Conservation (phyloP, 805 yeast genomes). For the Saccharomycopsis sp. region DNA sequence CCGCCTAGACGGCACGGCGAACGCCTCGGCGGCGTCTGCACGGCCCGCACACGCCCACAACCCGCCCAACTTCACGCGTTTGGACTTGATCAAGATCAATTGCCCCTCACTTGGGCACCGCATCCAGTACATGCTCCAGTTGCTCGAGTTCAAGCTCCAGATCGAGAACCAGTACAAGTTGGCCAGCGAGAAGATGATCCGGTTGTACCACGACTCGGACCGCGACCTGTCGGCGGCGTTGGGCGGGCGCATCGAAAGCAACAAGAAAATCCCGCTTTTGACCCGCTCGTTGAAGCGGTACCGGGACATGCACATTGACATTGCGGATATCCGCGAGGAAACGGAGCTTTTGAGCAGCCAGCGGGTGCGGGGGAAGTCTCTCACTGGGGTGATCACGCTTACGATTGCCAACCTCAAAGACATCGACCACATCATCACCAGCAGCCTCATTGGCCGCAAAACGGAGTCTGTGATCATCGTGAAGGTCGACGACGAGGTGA, state of each 20-base stretch:
- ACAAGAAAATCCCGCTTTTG: slow-evolving; percentile 76
- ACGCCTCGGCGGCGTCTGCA: neutral
- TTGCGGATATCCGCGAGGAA: slow-evolving; percentile 56
- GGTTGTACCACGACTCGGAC: slow-evolving; percentile 89
- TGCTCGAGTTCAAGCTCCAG: slow-evolving; percentile 85
- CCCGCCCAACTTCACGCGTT: slow-evolving; percentile 36
- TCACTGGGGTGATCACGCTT: slow-evolving; percentile 72
- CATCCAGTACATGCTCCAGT: slow-evolving; percentile 92
- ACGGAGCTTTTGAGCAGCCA: slow-evolving; percentile 63
- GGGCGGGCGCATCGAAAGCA: slow-evolving; percentile 77
- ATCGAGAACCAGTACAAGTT: slow-evolving; percentile 90
- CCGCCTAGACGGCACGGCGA: neutral
- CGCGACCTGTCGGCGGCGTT: slow-evolving; percentile 81
- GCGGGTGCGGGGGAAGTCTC: slow-evolving; percentile 71
- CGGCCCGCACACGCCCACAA: slow-evolving; percentile 6
- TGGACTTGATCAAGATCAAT: slow-evolving; percentile 85
- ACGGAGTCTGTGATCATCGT: slow-evolving; percentile 75
- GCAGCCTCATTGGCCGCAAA: slow-evolving; percentile 66
- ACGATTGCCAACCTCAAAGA: slow-evolving; percentile 75
- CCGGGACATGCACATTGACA: slow-evolving; percentile 75
- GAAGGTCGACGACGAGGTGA: slow-evolving; percentile 83
- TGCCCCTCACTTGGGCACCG: slow-evolving; percentile 92
- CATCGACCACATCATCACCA: slow-evolving; percentile 70
- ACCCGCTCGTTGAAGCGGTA: slow-evolving; percentile 80
- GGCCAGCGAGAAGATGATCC: slow-evolving; percentile 85